Percentiles rank a stretch among this genome's conserved stretches.
phyloP scores from a whole-genome alignment of 2,329 filamentous ascomycete genomes.

The Ophiostoma tasmaniense region DNA sequence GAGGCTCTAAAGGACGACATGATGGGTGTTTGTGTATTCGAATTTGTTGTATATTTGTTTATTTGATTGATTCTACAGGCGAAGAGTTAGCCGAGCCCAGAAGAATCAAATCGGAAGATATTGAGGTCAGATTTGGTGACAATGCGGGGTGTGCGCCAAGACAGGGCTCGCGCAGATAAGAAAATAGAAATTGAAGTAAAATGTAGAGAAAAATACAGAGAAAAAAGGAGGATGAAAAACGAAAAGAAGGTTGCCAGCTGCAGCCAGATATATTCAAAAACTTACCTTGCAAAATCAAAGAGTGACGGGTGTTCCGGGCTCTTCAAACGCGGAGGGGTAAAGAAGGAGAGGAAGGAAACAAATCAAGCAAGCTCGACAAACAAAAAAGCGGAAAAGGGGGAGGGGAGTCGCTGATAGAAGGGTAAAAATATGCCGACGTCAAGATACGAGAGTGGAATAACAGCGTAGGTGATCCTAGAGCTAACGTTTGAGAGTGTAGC shows the following conservation, averaged over 20 bases:
- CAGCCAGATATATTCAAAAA: not conserved
- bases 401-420: not conserved
- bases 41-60: not conserved
- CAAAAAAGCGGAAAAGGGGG: not conserved
- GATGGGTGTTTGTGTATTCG: slow-evolving; percentile 15
- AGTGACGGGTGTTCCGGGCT: not conserved
- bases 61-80: not conserved
- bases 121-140: not conserved
- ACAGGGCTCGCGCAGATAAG: not conserved
- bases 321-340: slow-evolving; percentile 5
- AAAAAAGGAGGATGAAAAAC: not conserved
- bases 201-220: slow-evolving; percentile 4
- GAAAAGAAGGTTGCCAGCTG: not conserved
- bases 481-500: not conserved
- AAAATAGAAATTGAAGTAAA: not conserved
- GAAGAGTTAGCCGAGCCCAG: not conserved
- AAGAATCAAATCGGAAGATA: not conserved
- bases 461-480: not conserved
- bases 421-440: not conserved
- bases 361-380: not conserved
- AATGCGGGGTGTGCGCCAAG: not conserved
- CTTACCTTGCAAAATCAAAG: not conserved
- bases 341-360: not conserved
- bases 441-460: slow-evolving; percentile 2
- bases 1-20: slow-evolving; percentile 44